A percentile compares a stretch with the other conserved stretches of the same genome.
Evolutionary conservation across 2,329 filamentous ascomycete genomes (phyloP).

Genomic region (Claviceps spartinae): DNA sequence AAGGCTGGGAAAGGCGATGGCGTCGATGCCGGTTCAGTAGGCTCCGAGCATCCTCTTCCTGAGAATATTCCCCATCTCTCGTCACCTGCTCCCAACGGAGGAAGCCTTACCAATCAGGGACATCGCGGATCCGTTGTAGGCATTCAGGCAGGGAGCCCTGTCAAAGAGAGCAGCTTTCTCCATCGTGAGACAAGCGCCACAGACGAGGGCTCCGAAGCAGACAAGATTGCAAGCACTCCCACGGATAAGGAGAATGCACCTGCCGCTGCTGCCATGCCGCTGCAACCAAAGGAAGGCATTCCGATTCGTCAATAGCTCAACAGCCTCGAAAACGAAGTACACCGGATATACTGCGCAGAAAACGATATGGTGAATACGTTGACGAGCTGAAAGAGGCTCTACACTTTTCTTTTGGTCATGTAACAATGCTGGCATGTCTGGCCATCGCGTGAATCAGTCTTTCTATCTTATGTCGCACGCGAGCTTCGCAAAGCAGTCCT

Average conservation of each 20-base stretch:
- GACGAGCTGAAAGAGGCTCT: neutral
- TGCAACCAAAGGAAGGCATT: slow-evolving; percentile 29
- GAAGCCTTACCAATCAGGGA: slow-evolving; percentile 21
- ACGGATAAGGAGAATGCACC: slow-evolving; percentile 27
- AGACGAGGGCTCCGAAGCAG: slow-evolving; percentile 29
- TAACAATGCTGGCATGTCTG: neutral
- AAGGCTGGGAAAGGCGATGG: slow-evolving; percentile 95
- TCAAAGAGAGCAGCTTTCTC: slow-evolving; percentile 83
- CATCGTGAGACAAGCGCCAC: slow-evolving; percentile 62
- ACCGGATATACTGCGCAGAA: too few species aligned
- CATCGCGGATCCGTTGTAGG: slow-evolving; percentile 29
- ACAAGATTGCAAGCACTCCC: slow-evolving; percentile 2
- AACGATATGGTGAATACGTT: neutral
- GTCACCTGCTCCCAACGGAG: slow-evolving; percentile 39
- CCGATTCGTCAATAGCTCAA: slow-evolving; percentile 46
- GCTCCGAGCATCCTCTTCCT: slow-evolving; percentile 85
- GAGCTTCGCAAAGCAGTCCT: slow-evolving; percentile 7
- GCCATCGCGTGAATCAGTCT: neutral
- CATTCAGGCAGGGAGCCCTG: slow-evolving; percentile 58
- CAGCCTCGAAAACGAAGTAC: neutral
- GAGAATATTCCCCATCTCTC: slow-evolving; percentile 89
- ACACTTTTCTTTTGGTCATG: neutral
- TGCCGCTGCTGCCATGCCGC: slow-evolving; percentile 12
- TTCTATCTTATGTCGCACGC: neutral
- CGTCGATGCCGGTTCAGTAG: slow-evolving; percentile 84